Evolutionary conservation across 1,284 basidiomycete genomes (phyloP).

Genomic region (Ustilago vetiveriae): DNA sequence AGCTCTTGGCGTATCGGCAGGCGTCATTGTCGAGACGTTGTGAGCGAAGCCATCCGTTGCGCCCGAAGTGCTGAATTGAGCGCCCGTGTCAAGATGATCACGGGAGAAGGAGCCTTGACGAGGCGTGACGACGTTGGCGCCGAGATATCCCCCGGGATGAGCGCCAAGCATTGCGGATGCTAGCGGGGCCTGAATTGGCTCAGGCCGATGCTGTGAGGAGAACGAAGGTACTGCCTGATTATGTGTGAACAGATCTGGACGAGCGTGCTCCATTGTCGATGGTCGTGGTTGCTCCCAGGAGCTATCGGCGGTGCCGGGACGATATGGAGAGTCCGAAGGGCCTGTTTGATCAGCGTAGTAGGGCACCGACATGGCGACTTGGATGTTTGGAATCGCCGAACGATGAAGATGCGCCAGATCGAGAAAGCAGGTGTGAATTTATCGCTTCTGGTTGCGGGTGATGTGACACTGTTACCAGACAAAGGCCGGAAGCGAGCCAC

Average conservation of each 20-base stretch:
- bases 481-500: not conserved
- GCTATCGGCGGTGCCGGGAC: slow-evolving; percentile 27
- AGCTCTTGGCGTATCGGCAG: slow-evolving; percentile 25
- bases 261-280: slow-evolving; percentile 15
- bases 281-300: slow-evolving; percentile 29
- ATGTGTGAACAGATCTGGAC: slow-evolving; percentile 27
- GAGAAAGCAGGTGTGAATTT: slow-evolving; percentile 11
- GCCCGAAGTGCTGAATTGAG: slow-evolving; percentile 8
- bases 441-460: slow-evolving; percentile 4
- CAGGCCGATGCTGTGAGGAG: slow-evolving; percentile 18
- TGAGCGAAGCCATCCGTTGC: slow-evolving; percentile 20
- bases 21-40: slow-evolving; percentile 4
- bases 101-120: slow-evolving; percentile 29
- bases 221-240: not conserved
- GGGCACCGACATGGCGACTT: slow-evolving; percentile 22
- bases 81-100: slow-evolving; percentile 18
- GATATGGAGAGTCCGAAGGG: slow-evolving; percentile 28
- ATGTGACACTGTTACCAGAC: not conserved
- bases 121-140: slow-evolving; percentile 30
- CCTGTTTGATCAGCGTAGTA: slow-evolving; percentile 29
- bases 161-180: slow-evolving; percentile 6
- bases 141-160: slow-evolving; percentile 13
- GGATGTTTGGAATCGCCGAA: not conserved
- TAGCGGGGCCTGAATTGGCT: slow-evolving; percentile 20
- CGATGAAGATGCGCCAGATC: not conserved